Evolutionary conservation across 495 filamentous ascomycete genomes (phyloP), one percentile per base, ranked within the genome.

Genomic region (Xylaria flabelliformis): DNA sequence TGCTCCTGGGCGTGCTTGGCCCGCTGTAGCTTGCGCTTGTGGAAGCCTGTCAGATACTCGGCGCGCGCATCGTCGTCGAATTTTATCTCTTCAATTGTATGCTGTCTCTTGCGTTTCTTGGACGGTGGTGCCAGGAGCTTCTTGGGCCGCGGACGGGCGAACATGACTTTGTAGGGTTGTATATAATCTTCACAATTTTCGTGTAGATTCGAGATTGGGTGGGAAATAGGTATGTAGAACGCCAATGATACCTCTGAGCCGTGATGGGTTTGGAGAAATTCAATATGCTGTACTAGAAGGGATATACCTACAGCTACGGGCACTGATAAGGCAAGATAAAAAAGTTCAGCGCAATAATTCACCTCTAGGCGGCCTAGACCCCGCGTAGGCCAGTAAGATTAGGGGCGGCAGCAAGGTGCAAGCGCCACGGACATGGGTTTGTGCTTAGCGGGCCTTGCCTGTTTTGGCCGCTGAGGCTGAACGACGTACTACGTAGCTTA

Each of bases 21-120:
- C 24, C 96, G 88, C 76, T 91, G 90, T 65, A 91, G 82, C 80
- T 99, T 99, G 79, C 96, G 91, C 86, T 97, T 98, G 84, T 94
- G 95, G 83, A 99, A 99, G 5, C 96, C 96, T 8, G 93, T 97
- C 48, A 99, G 87, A 75, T 93, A 99, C 73, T 98, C 92, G 73
- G 90, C 85, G 63, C 96, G 90, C 53, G 91, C 91, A 58, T 85
- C 83, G 61, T 84, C 77, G 83, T 98, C 95, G 82, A 98, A 98
- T 53, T 85, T 90, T 81, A 99, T 91, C 77, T 95, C 93, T 74
- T 92, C 92, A 67, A 92, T 83, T 50, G 86, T 82, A 67, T 85
- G 82, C 3, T 79, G 76, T n/a, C 78, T 77, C 81, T 93, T 94
- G 66, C 92, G 84, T 74, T 86, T 89, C 80, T 92, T 95, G n/a